Conservation (phyloP, 257 asterid species). For the Nemophila menziesii region DNA sequence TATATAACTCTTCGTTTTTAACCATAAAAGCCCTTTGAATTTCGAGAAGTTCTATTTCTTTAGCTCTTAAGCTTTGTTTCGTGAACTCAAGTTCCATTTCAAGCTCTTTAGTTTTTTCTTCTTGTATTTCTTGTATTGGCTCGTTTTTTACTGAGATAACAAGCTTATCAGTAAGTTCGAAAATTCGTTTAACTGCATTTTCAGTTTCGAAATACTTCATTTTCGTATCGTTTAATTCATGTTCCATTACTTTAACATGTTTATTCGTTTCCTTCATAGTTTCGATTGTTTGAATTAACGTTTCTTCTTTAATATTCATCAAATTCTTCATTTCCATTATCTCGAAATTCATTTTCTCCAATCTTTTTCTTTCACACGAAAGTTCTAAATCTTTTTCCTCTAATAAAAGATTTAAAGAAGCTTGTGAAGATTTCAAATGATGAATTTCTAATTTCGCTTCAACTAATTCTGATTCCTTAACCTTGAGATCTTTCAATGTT, state of each 20-base stretch:
- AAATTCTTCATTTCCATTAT: conserved; percentile 35
- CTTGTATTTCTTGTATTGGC: conserved; percentile 16
- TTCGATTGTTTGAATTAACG: conserved; percentile 36
- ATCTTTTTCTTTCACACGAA: conserved; percentile 27
- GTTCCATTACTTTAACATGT: conserved; percentile 36
- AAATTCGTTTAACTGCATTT: conserved; percentile 44
- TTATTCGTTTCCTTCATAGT: conserved; percentile 57
- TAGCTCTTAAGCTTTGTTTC: conserved; percentile 44
- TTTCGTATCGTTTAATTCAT: conserved; percentile 34
- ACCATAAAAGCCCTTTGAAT: conserved; percentile 42
- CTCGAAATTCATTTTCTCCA: conserved; percentile 45
- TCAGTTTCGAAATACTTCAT: conserved; percentile 57
- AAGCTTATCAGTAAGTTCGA: conserved; percentile 48
- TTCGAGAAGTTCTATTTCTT: conserved; percentile 58
- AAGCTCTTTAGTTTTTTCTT: conserved; percentile 29
- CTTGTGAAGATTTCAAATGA: conserved; percentile 42
- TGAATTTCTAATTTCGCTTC: conserved; percentile 64
- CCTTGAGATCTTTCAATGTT: conserved; percentile 36
- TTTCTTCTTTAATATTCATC: conserved; percentile 38
- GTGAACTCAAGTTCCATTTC: conserved; percentile 50
- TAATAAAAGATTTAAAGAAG: conserved; percentile 42
- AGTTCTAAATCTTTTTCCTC: conserved; percentile 58
- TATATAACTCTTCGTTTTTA: conserved; percentile 56
- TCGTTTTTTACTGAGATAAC: conserved; percentile 31
- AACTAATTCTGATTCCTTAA: conserved; percentile 67